Conservation (phyloP, 2,329 filamentous ascomycete genomes). For the Sporothrix globosa region DNA sequence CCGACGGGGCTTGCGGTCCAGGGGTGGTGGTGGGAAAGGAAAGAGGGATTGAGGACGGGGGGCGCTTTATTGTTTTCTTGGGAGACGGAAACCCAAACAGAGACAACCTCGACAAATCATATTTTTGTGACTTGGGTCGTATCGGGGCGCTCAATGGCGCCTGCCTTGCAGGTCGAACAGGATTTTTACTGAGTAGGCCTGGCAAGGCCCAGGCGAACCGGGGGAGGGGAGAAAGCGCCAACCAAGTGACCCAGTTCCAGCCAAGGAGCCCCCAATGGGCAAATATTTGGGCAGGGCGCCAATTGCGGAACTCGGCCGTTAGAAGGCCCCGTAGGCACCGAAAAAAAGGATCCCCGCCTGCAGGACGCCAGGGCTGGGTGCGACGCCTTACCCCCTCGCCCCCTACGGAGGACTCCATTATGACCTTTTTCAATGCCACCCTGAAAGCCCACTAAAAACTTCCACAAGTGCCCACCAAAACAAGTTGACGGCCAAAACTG, state of each 20-base stretch:
- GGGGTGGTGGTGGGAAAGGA: constrained; percentile 3
- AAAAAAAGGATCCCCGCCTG: neutral
- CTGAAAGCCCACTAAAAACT: neutral
- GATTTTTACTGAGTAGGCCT: too few species aligned
- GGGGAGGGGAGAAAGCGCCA: neutral
- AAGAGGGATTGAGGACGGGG: neutral
- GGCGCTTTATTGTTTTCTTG: neutral
- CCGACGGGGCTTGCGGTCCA: neutral
- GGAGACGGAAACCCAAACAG: neutral
- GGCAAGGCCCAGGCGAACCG: neutral
- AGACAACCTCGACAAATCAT: neutral
- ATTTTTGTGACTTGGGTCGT: neutral
- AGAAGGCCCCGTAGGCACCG: neutral
- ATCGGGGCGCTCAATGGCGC: constrained; percentile 1
- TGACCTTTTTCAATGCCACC: neutral
- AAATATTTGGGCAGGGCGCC: constrained; percentile 13
- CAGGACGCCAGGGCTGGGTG: constrained; percentile 8
- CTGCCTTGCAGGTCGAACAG: neutral
- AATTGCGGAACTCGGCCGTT: constrained; percentile 24
- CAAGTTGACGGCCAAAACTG: neutral
- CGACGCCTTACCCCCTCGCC: neutral
- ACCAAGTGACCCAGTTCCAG: neutral
- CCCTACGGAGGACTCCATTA: neutral
- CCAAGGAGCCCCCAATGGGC: neutral
- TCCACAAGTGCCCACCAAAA: neutral